These are phyloP conservation scores for Chamaenerion angustifolium DNA, from an alignment of 345 rosid genomes.

Conservation along the genomic window DNA sequence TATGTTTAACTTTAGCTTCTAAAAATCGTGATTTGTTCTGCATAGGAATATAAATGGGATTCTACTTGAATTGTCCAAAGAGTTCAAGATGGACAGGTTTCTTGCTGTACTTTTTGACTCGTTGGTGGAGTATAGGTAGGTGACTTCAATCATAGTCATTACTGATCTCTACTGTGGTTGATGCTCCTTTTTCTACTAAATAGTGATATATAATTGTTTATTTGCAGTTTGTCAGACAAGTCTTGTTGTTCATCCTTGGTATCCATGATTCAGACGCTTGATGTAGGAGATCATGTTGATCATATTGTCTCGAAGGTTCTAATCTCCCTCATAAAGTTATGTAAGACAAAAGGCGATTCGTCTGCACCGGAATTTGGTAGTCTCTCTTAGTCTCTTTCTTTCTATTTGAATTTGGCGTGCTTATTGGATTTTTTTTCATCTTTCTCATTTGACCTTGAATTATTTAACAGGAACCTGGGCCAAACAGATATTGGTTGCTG, in stretches of 20 bases:
- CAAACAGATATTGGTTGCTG: constrained; percentile 41
- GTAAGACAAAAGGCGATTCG: constrained; percentile 30
- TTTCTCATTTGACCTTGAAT: not conserved
- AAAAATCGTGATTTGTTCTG: constrained; percentile 8
- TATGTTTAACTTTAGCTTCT: not conserved
- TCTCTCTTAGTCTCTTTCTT: not conserved
- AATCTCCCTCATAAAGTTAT: constrained; percentile 42
- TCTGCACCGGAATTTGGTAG: constrained; percentile 40
- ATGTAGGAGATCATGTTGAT: constrained; percentile 36
- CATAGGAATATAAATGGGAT: constrained; percentile 49
- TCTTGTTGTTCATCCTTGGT: constrained; percentile 29
- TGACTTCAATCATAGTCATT: not conserved
- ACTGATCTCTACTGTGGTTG: constrained; percentile 4
- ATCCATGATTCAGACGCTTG: constrained; percentile 56
- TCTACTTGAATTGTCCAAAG: constrained; percentile 53
- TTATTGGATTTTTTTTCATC: not conserved
- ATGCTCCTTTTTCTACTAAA: constrained; percentile 7
- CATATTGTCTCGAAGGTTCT: constrained; percentile 48
- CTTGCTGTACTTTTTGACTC: constrained; percentile 47
- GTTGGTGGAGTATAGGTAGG: constrained; percentile 55
- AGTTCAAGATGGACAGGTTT: constrained; percentile 66
- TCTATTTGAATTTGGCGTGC: not conserved
- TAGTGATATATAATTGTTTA: constrained; percentile 11
- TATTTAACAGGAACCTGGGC: constrained; percentile 53
- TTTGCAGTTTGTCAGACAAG: constrained; percentile 59